A percentile compares a stretch with the other conserved stretches of the same genome.
phyloP scores from a whole-genome alignment of 768 basidiomycete genomes.

The Xerocomellus chrysenteron region DNA sequence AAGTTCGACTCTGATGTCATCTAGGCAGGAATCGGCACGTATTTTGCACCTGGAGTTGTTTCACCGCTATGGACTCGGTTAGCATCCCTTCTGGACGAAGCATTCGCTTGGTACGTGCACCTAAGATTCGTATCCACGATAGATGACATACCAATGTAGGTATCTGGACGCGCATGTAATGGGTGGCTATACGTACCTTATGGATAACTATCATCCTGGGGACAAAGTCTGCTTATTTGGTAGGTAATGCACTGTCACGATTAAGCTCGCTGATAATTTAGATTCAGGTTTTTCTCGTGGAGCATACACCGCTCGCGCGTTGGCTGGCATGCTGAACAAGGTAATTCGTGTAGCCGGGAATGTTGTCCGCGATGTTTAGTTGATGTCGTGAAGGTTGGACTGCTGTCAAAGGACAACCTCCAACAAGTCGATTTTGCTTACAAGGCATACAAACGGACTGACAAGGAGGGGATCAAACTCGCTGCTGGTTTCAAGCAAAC shows the following conservation, averaged over 20 bases:
- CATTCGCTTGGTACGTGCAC: slow-evolving; percentile 63
- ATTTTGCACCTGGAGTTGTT: slow-evolving; percentile 64
- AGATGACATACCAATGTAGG: slow-evolving; percentile 36
- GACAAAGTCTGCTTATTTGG: slow-evolving; percentile 78
- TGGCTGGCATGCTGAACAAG: slow-evolving; percentile 75
- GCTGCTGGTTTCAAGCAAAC: slow-evolving; percentile 70
- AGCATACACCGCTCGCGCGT: slow-evolving; percentile 64
- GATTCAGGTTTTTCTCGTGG: slow-evolving; percentile 72
- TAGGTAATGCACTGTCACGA: slow-evolving; percentile 21
- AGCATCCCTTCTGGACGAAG: slow-evolving; percentile 64
- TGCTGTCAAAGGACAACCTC: slow-evolving; percentile 65
- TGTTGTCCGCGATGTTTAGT: not conserved
- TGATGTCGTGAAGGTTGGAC: slow-evolving; percentile 51
- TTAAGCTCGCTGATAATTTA: slow-evolving; percentile 12
- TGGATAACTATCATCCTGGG: slow-evolving; percentile 73
- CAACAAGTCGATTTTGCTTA: slow-evolving; percentile 76
- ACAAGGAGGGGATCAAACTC: slow-evolving; percentile 42
- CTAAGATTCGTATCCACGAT: not conserved
- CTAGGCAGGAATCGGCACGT: slow-evolving; percentile 48
- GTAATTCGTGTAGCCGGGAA: slow-evolving; percentile 30
- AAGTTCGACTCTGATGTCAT: not conserved
- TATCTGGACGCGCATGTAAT: slow-evolving; percentile 71
- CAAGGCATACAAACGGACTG: slow-evolving; percentile 60
- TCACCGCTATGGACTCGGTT: slow-evolving; percentile 56
- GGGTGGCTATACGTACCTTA: slow-evolving; percentile 74